A percentile compares a stretch with the other conserved stretches of the same genome.
Conservation (phyloP, 768 basidiomycete genomes). For the Suillus americanus region DNA sequence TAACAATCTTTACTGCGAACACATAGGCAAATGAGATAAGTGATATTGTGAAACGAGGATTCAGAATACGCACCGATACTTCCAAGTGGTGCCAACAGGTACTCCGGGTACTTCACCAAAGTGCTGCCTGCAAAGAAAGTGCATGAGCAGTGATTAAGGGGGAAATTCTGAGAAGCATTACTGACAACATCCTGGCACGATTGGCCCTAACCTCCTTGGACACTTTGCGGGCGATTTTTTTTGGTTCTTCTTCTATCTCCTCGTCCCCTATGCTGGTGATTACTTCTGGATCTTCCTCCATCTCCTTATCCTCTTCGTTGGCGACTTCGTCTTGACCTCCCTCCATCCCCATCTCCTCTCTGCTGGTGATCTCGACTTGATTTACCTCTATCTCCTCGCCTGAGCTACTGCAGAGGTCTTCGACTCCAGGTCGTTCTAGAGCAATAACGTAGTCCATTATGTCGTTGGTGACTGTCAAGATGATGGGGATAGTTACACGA, state of each 20-base stretch:
- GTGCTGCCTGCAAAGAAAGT: constrained; percentile 12
- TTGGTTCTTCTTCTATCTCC: not conserved
- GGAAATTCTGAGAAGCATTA: not conserved
- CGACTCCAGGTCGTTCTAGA: not conserved
- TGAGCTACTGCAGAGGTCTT: not conserved
- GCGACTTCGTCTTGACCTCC: not conserved
- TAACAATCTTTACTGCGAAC: constrained; percentile 11
- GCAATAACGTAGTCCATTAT: not conserved
- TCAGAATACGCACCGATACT: constrained; percentile 13
- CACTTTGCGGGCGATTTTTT: not conserved
- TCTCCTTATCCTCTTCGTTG: not conserved
- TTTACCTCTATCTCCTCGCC: not conserved
- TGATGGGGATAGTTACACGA: not conserved
- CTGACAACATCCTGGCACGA: not conserved
- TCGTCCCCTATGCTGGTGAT: not conserved
- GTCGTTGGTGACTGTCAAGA: not conserved
- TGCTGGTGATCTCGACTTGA: not conserved
- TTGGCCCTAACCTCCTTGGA: not conserved
- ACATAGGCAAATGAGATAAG: not conserved
- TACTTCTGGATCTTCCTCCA: not conserved
- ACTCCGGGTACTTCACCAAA: constrained; percentile 26
- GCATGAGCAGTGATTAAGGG: not conserved
- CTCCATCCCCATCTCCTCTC: not conserved
- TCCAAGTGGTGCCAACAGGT: constrained; percentile 20
- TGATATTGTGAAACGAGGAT: not conserved